Conservation (phyloP, 2,329 filamentous ascomycete genomes). For the Sarocladium kiliense region DNA sequence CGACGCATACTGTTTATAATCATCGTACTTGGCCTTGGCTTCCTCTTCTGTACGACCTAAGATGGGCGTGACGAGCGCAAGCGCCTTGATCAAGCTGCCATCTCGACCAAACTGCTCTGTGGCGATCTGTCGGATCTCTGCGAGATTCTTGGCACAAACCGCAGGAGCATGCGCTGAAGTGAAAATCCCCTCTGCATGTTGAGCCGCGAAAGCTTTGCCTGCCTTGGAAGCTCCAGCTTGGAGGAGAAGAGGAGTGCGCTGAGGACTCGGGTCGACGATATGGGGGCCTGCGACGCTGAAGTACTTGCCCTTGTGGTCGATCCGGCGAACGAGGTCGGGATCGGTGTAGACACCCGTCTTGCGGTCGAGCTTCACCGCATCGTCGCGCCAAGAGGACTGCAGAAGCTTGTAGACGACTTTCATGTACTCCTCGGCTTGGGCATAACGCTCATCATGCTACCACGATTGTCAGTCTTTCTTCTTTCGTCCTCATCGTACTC, state of each 20-base stretch:
- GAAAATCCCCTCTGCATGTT: slow-evolving; percentile 68
- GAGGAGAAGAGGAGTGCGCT: slow-evolving; percentile 63
- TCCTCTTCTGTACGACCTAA: slow-evolving; percentile 62
- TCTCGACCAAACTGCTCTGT: slow-evolving; percentile 49
- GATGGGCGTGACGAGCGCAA: slow-evolving; percentile 61
- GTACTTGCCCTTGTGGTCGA: slow-evolving; percentile 61
- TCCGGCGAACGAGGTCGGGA: slow-evolving; percentile 51
- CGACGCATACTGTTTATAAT: slow-evolving; percentile 56
- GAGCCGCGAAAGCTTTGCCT: slow-evolving; percentile 61
- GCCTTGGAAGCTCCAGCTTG: slow-evolving; percentile 65
- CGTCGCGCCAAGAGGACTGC: slow-evolving; percentile 62
- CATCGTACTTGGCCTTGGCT: slow-evolving; percentile 57
- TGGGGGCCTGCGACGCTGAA: slow-evolving; percentile 61
- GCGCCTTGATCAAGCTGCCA: slow-evolving; percentile 57
- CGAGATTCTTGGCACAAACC: slow-evolving; percentile 56
- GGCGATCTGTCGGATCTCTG: slow-evolving; percentile 56
- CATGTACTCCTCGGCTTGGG: slow-evolving; percentile 59
- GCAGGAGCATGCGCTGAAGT: slow-evolving; percentile 59
- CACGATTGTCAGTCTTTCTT: background rate
- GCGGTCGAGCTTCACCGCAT: slow-evolving; percentile 58
- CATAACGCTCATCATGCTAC: slow-evolving; percentile 61
- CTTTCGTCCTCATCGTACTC: no score
- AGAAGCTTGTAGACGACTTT: slow-evolving; percentile 62
- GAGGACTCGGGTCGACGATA: slow-evolving; percentile 60
- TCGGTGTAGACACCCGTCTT: slow-evolving; percentile 51